Conservation (phyloP, 2,329 filamentous ascomycete genomes). For the Fusarium dlaminii region DNA sequence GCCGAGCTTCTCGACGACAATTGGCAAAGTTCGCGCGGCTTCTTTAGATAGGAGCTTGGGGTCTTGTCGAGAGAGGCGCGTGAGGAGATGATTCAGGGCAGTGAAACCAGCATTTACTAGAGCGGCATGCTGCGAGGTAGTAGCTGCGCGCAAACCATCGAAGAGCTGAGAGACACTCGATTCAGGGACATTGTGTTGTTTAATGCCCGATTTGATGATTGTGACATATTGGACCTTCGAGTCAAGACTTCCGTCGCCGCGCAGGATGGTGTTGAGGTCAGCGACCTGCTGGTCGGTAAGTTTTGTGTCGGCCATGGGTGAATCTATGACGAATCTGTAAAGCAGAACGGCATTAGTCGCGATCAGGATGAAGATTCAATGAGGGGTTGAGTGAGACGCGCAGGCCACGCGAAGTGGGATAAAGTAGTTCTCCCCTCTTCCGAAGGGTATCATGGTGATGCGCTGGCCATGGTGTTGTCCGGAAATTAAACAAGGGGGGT, state of each 20-base stretch:
- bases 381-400: constrained; percentile 11
- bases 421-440: constrained; percentile 12
- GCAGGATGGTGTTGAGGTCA: constrained; percentile 62
- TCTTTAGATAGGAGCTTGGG: constrained; percentile 77
- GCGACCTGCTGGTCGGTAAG: constrained; percentile 68
- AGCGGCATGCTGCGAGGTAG: constrained; percentile 78
- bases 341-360: constrained; percentile 11
- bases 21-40: constrained; percentile 74
- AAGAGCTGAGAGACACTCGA: constrained; percentile 76
- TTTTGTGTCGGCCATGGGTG: constrained; percentile 62
- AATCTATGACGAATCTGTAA: constrained; percentile 32
- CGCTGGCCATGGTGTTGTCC: constrained; percentile 25
- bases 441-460: constrained; percentile 26
- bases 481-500: constrained; percentile 15
- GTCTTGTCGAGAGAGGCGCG: constrained; percentile 86
- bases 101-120: constrained; percentile 87
- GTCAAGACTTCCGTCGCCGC: constrained; percentile 73
- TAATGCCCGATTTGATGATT: constrained; percentile 85
- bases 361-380: constrained; percentile 1
- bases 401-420: constrained; percentile 30
- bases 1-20: constrained; percentile 85
- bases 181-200: constrained; percentile 90
- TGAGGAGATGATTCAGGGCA: constrained; percentile 86
- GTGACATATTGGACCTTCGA: constrained; percentile 77
- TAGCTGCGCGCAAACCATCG: constrained; percentile 80